Evolutionary conservation across 2,329 filamentous ascomycete genomes (phyloP), one percentile per base, ranked within the genome.

Genomic region (Pseudogymnoascus sp.): DNA sequence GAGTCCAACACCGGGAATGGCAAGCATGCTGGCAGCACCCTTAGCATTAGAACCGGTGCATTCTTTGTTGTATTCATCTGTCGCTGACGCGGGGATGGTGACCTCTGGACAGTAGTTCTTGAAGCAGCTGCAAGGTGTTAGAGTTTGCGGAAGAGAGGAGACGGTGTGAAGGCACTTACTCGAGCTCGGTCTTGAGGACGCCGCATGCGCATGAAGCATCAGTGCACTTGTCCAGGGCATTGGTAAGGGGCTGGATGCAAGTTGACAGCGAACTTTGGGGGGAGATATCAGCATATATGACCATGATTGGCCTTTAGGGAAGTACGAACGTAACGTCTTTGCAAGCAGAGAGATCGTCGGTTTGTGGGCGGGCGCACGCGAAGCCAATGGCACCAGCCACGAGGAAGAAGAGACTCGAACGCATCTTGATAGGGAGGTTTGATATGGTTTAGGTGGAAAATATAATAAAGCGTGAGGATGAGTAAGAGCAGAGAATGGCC

Each of bases 331-430:
- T 12, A 28, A n/a, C 46, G 14, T 56, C 46, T 31, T 56, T 56
- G 46, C 46, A 56, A 56, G 11, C n/a, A 18, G 46, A 12, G n/a
- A 56, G 2, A 34, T 31, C 25, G 2, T 34, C n/a, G n/a, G 7
- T 4, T 31, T 53, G 7, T 28, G 46, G 25, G 14, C 4, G 5
- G 1, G 46, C 46, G 8, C 8, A 31, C 4, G 46, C 25, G n/a
- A 56, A 56, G 28, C 46, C 46, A 56, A 56, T 56, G 46, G 46
- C 25, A 34, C 25, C 46, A 31, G 25, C 46, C 25, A 56, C 46
- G 16, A 56, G n/a, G 46, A 56, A 4, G 25, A 56, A 18, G 28
- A 56, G 46, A 28, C n/a, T 56, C 34, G 46, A 56, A 18, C 46
- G 46, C 46, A 56, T 56, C 46, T 56, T 56, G 46, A 12, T 56